Percentiles rank a stretch among this genome's conserved stretches.
phyloP scores from a whole-genome alignment of 2,329 filamentous ascomycete genomes.

The Coleophoma cylindrospora region DNA sequence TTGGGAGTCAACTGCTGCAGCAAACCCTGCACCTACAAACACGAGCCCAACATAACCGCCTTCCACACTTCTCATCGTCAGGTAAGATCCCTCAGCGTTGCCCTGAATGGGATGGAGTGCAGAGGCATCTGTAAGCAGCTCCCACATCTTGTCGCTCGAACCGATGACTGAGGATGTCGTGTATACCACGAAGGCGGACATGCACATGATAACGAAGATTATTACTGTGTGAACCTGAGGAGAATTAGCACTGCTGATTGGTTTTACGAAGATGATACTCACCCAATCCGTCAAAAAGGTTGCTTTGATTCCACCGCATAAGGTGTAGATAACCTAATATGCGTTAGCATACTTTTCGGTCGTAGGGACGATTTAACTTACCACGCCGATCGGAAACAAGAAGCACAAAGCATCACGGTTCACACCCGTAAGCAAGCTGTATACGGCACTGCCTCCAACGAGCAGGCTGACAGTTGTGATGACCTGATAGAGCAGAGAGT shows the following conservation, averaged over 20 bases:
- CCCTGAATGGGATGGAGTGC: constrained; percentile 66
- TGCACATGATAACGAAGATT: constrained; percentile 76
- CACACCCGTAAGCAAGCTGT: constrained; percentile 63
- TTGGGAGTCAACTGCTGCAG: constrained; percentile 7
- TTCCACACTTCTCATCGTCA: constrained; percentile 75
- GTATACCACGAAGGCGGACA: constrained; percentile 64
- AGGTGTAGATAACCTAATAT: constrained; percentile 54
- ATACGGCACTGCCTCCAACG: constrained; percentile 72
- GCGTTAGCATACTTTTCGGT: constrained; percentile 29
- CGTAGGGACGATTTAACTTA: constrained; percentile 24
- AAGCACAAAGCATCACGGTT: constrained; percentile 77
- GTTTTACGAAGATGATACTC: constrained; percentile 9
- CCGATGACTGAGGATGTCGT: constrained; percentile 66
- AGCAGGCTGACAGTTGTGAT: constrained; percentile 82
- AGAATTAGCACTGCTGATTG: constrained; percentile 4
- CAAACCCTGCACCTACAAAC: constrained; percentile 76
- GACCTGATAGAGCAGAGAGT: constrained; percentile 75
- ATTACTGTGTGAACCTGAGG: constrained; percentile 70
- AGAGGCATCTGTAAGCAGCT: constrained; percentile 63
- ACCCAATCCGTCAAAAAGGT: constrained; percentile 82
- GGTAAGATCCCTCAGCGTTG: constrained; percentile 72
- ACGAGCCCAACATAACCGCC: constrained; percentile 72
- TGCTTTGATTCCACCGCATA: constrained; percentile 71
- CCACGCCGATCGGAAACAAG: constrained; percentile 70
- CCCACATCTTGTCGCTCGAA: constrained; percentile 69